Evolutionary conservation across 768 basidiomycete species (phyloP).

Genomic region (Mycena galopus): DNA sequence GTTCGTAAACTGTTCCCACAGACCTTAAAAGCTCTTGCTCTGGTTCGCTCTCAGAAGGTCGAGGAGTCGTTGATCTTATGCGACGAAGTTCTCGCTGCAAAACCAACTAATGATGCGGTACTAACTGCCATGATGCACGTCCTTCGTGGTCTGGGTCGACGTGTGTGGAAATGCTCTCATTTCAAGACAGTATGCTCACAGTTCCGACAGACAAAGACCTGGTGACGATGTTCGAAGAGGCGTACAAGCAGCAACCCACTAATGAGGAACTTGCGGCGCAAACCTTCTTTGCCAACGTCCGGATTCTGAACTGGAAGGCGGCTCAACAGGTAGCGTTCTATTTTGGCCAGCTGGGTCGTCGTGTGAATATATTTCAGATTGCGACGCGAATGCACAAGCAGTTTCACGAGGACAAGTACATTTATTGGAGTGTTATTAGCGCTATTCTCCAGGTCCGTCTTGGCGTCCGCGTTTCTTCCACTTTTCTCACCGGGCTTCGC

Average conservation of each 20-base stretch:
- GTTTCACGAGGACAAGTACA: constrained; percentile 84
- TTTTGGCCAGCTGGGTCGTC: not conserved
- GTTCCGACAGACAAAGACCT: constrained; percentile 73
- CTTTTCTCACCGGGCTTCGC: constrained; percentile 1
- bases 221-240: constrained; percentile 88
- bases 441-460: constrained; percentile 78
- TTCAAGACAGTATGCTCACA: constrained; percentile 17
- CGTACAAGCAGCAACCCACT: constrained; percentile 82
- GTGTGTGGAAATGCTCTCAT: constrained; percentile 47
- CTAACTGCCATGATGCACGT: constrained; percentile 89
- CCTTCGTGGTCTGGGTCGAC: constrained; percentile 81
- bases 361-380: constrained; percentile 58
- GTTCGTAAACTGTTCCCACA: constrained; percentile 46
- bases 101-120: constrained; percentile 79
- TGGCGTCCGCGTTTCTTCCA: not conserved
- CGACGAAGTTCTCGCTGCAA: constrained; percentile 82
- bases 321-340: constrained; percentile 75
- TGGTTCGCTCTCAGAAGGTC: constrained; percentile 87
- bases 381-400: constrained; percentile 87
- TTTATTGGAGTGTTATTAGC: constrained; percentile 88
- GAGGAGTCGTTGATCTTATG: constrained; percentile 85
- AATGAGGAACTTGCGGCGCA: constrained; percentile 90
- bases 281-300: constrained; percentile 87
- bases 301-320: constrained; percentile 86
- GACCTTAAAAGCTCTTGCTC: constrained; percentile 88